Base-by-base conservation (phyloP, 139 green algal genomes). In the Chlamydomonas asymmetrica region DNA sequence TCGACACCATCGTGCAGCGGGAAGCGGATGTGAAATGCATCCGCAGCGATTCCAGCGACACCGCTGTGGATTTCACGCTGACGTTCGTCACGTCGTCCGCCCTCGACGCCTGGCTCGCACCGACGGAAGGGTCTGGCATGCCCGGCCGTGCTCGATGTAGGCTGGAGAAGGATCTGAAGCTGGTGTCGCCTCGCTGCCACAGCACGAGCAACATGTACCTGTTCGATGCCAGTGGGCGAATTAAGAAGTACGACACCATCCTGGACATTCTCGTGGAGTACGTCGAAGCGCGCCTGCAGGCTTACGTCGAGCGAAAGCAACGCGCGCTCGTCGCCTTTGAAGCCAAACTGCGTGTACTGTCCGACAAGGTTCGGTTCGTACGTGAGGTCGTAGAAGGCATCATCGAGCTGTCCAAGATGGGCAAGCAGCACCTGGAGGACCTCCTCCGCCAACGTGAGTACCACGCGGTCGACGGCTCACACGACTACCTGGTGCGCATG, bases 151-250 rank as follows among this genome's bases (percentile, higher is more conserved):
- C n/a, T n/a, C n/a, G n/a, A n/a, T n/a, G n/a, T n/a, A 38, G 57
- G 5, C 20, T 67, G 1, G 37, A 67, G 5, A 4, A 49, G 61
- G 35, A 50, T 20, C 18, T 67, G 6, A 67, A 67, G 61, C 37
- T 67, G 37, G 37, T 52, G 2, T 35, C 4, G 22, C 32, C 32
- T 23, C 10, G 18, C 5, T n/a, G n/a, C n/a, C 20, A 34, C 18
- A 20, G 13, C 5, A 67, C 61, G 9, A 35, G 20, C 37, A 67
- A 67, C 61, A 67, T 67, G 61, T 23, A 67, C 61, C 37, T 67
- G 10, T 52, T 67, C 20, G 37, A 50, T 38, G 7, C 61, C 4
- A 5, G 3, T 1, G 61, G 61, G 37, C 37, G 2, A 20, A 67
- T 67, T 38, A 34, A 38, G 3, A 48, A 49, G 16, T 67, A 67